These are phyloP conservation scores for Skeletonema grethae DNA, from an alignment of 108 stramenopile species.

Conservation along the genomic window DNA sequence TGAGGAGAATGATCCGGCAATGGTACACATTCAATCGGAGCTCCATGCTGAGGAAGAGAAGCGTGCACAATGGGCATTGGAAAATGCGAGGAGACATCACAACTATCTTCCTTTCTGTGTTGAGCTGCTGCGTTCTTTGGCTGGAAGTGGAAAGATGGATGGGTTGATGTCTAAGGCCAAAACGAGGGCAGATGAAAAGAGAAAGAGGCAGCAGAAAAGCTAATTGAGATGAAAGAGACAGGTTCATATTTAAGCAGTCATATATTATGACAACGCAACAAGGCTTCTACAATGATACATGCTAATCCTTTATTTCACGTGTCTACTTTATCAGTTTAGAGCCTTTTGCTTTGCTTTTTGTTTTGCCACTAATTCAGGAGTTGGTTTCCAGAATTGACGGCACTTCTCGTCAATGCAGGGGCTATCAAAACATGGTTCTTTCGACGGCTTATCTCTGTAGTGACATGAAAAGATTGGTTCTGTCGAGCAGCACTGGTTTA, in stretches of 20 bases:
- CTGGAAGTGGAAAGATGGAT: constrained; percentile 56
- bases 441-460: constrained; percentile 74
- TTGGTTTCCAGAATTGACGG: constrained; percentile 16
- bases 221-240: not conserved
- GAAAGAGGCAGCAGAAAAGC: constrained; percentile 17
- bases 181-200: constrained; percentile 36
- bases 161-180: constrained; percentile 54
- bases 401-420: constrained; percentile 50
- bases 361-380: not conserved
- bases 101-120: constrained; percentile 85
- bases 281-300: no score
- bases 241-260: not conserved
- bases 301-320: not conserved
- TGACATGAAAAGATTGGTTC: constrained; percentile 68
- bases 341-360: not conserved
- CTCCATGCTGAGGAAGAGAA: constrained; percentile 67
- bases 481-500: constrained; percentile 50
- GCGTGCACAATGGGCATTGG: constrained; percentile 70
- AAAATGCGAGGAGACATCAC: constrained; percentile 76
- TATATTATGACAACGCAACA: no score
- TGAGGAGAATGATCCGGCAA: constrained; percentile 28
- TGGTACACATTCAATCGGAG: constrained; percentile 46
- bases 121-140: constrained; percentile 71
- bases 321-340: not conserved
- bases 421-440: constrained; percentile 53